A percentile compares a stretch with the other conserved stretches of the same genome.
Evolutionary conservation across 306 rosid species (phyloP).

Genomic region (Calophaca sinica): DNA sequence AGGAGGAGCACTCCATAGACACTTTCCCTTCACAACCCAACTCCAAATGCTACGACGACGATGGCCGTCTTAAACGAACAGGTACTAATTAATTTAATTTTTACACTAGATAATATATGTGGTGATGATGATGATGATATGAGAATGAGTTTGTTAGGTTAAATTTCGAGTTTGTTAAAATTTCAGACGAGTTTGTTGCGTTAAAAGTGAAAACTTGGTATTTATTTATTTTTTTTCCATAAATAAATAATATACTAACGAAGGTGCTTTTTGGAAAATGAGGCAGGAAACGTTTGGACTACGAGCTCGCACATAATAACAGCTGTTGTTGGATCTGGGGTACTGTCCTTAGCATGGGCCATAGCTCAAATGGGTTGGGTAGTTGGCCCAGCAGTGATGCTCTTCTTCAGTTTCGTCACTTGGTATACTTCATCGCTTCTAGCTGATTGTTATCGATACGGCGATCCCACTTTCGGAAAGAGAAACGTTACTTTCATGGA

Average conservation of each 20-base stretch:
- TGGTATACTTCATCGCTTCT: constrained; percentile 55
- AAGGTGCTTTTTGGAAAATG: not conserved
- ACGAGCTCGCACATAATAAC: constrained; percentile 70
- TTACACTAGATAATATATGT: no score
- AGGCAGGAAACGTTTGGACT: constrained; percentile 62
- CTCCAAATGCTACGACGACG: constrained; percentile 50
- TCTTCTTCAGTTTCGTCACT: constrained; percentile 52
- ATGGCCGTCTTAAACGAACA: constrained; percentile 56
- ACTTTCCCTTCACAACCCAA: not conserved
- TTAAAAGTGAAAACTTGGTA: not conserved
- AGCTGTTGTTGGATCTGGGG: constrained; percentile 71
- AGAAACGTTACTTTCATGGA: constrained; percentile 62
- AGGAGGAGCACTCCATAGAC: constrained; percentile 29
- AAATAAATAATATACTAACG: no score
- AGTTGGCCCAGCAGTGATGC: constrained; percentile 54
- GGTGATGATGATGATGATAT: no score
- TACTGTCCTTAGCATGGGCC: constrained; percentile 68
- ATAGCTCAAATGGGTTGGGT: constrained; percentile 71
- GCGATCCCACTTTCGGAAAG: constrained; percentile 46
- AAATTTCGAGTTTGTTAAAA: no score
- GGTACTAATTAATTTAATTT: constrained; percentile 28
- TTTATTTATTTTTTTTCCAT: no score
- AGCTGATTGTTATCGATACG: constrained; percentile 58
- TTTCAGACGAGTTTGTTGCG: not conserved
- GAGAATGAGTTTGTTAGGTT: no score